These are phyloP conservation scores for Aspergillus sclerotiicarbonarius DNA, from an alignment of 495 filamentous ascomycete genomes.

Conservation along the genomic window DNA sequence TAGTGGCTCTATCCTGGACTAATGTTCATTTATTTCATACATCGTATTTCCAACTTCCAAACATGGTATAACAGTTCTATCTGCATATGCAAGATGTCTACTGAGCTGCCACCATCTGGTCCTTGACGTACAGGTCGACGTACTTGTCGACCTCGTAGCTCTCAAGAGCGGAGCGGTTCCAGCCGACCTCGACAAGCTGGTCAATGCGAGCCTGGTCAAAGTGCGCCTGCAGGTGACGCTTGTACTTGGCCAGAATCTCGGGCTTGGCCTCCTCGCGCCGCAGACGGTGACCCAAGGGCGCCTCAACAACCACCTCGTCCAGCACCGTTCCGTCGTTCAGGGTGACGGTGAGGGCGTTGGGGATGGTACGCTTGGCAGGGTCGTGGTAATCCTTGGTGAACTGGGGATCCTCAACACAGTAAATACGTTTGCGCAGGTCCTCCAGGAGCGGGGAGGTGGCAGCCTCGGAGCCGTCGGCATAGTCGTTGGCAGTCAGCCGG, in stretches of 20 bases:
- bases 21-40: background rate
- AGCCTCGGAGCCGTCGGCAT: conserved; percentile 86
- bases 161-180: conserved; percentile 71
- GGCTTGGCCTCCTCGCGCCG: conserved; percentile 96
- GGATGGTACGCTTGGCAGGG: conserved; percentile 87
- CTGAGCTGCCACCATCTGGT: conserved; percentile 45
- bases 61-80: background rate
- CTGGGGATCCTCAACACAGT: conserved; percentile 91
- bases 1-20: background rate
- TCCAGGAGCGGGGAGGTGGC: conserved; percentile 88
- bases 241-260: conserved; percentile 90
- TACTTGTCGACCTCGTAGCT: conserved; percentile 84
- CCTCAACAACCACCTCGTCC: conserved; percentile 89
- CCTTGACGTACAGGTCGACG: conserved; percentile 88
- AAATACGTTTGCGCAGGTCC: conserved; percentile 84
- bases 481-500: conserved; percentile 87
- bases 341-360: conserved; percentile 90
- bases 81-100: conserved; percentile 11
- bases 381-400: conserved; percentile 95
- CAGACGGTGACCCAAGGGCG: conserved; percentile 88
- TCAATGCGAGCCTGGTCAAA: conserved; percentile 71
- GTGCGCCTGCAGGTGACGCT: conserved; percentile 84
- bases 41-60: background rate
- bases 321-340: conserved; percentile 94
- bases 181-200: conserved; percentile 73